Evolutionary conservation across 202 grass and related monocot species (phyloP).

Genomic region (Brachypodium distachyon): DNA sequence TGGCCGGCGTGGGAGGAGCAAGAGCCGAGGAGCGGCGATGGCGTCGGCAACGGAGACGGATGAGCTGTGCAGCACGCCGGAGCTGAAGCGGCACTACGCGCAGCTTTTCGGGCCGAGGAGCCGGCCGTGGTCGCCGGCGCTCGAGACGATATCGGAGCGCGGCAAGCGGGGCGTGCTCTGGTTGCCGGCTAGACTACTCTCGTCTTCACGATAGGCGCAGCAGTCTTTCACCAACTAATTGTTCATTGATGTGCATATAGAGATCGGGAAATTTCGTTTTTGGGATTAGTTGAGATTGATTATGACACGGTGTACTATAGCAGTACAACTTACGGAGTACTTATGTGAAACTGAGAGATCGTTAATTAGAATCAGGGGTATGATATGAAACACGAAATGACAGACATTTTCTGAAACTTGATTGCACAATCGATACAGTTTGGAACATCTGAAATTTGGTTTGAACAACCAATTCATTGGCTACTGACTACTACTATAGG

Average conservation of each 20-base stretch:
- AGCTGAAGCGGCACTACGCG: conserved; percentile 81
- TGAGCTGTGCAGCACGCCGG: conserved; percentile 78
- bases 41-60: background rate
- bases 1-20: too few species aligned
- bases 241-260: background rate
- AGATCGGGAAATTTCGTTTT: too few species aligned
- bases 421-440: too few species aligned
- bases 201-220: conserved; percentile 22
- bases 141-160: conserved; percentile 74
- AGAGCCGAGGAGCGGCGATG: too few species aligned
- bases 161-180: conserved; percentile 6
- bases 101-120: conserved; percentile 41
- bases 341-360: background rate
- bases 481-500: too few species aligned
- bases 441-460: too few species aligned
- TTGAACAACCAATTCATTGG: too few species aligned
- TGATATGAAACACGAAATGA: too few species aligned
- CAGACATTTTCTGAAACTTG: too few species aligned
- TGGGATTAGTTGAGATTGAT: background rate
- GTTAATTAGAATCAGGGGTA: background rate
- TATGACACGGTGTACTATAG: background rate
- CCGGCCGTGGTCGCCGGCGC: conserved; percentile 52
- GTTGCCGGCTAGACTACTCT: background rate
- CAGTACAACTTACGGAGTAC: too few species aligned
- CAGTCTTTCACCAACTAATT: background rate